Evolutionary conservation across 2,329 filamentous ascomycete species (phyloP).

Genomic region (Ampelomyces quisqualis): DNA sequence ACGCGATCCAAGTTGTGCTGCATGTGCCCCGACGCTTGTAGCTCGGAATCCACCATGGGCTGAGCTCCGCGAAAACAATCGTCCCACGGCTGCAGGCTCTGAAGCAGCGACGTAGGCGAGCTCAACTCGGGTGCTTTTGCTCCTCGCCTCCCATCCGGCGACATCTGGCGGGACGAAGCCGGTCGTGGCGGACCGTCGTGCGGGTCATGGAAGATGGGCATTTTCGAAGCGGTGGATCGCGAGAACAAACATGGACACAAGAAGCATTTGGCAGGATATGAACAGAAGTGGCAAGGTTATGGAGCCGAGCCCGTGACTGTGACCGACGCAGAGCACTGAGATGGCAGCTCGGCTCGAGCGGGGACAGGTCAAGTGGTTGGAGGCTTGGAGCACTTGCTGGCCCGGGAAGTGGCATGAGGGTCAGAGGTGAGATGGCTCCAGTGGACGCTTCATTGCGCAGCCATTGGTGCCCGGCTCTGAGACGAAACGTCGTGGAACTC

Average conservation of each 20-base stretch:
- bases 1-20: slow-evolving; percentile 59
- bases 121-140: slow-evolving; percentile 13
- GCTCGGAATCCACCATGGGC: slow-evolving; percentile 13
- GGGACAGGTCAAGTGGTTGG: slow-evolving; percentile 31
- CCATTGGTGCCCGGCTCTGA: slow-evolving; percentile 16
- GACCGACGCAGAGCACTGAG: slow-evolving; percentile 26
- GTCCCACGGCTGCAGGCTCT: slow-evolving; percentile 9
- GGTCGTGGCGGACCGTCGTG: slow-evolving; percentile 29
- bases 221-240: slow-evolving; percentile 23
- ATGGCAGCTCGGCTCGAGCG: slow-evolving; percentile 24
- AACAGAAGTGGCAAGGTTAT: slow-evolving; percentile 12
- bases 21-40: slow-evolving; percentile 25
- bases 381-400: slow-evolving; percentile 39
- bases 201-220: slow-evolving; percentile 46
- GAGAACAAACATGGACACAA: slow-evolving; percentile 31
- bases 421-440: slow-evolving; percentile 40
- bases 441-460: slow-evolving; percentile 24
- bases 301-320: slow-evolving; percentile 7
- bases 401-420: slow-evolving; percentile 30
- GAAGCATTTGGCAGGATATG: slow-evolving; percentile 7
- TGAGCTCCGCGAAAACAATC: slow-evolving; percentile 3
- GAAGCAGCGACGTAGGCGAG: slow-evolving; percentile 10
- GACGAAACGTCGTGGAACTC: slow-evolving; percentile 25
- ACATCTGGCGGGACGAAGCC: slow-evolving; percentile 17
- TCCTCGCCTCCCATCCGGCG: slow-evolving; percentile 18